Evolutionary conservation across 495 filamentous ascomycete genomes (phyloP), one percentile per base, ranked within the genome.

Genomic region (Mycothermus thermophilus): DNA sequence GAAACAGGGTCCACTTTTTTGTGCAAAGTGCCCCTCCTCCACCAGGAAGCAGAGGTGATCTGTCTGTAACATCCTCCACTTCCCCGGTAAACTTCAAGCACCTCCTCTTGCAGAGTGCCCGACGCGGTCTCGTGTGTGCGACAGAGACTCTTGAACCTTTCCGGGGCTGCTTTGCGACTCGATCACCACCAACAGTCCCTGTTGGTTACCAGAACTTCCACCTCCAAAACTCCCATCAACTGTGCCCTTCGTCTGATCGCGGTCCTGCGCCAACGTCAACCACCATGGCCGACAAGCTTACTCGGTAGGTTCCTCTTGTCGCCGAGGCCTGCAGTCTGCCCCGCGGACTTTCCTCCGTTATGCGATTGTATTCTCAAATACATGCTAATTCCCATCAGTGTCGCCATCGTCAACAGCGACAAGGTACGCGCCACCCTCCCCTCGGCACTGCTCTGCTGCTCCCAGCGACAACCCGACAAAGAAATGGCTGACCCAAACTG

Each of bases 371-470:
- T n/a, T n/a, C n/a, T n/a, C n/a, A n/a, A n/a, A n/a, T 11, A 34
- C 16, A 5, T 38, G n/a, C 3, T 25, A 12, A 30, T n/a, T n/a
- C n/a, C n/a, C n/a, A 49, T 10, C 52, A 95, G 90, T 75, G 82
- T 97, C 66, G 90, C 90, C 42, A 96, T 97, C 60, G 81, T 99
- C 63, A 93, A 80, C 58, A 77, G 69, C 56, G 90, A 99, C 75
- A 95, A 96, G 77, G 86, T 90, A 52, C 57, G 75, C 54, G 33
- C 30, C 14, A 10, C 2, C 27, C 27, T 16, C 21, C 14, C 27
- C 28, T 11, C 20, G 5, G 3, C 25, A 14, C 21, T 23, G 8
- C 7, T 25, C 36, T 8, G 26, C 34, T n/a, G n/a, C 20, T 23
- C 10, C 26, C 12, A n/a, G 30, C 34, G 24, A 7, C 44, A 29